A percentile compares a stretch with the other conserved stretches of the same genome.
Evolutionary conservation across 1,284 basidiomycete species (phyloP).

Genomic region (Fistulinella staudtii): DNA sequence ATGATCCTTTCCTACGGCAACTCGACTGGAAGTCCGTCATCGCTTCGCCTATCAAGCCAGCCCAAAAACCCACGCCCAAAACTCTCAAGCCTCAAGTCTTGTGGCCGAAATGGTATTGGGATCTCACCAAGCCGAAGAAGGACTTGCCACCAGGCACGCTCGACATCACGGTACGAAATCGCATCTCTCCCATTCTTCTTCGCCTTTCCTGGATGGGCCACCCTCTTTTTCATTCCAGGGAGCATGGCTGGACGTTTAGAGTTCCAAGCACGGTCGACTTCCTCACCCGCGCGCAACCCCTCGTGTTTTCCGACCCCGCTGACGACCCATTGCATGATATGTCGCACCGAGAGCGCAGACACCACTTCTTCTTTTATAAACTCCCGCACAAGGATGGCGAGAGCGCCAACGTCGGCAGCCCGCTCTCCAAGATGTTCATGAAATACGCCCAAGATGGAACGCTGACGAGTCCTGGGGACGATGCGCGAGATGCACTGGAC

Average conservation of each 20-base stretch:
- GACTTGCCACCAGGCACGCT: conserved; percentile 62
- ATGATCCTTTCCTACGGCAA: conserved; percentile 60
- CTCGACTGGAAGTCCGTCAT: conserved; percentile 55
- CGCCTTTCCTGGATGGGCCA: conserved; percentile 85
- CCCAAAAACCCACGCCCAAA: neutral
- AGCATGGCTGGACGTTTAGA: conserved; percentile 92
- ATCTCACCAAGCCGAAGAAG: conserved; percentile 72
- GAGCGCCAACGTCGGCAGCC: conserved; percentile 89
- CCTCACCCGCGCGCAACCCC: conserved; percentile 31
- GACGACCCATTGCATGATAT: conserved; percentile 55
- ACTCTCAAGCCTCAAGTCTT: conserved; percentile 30
- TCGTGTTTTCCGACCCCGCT: conserved; percentile 58
- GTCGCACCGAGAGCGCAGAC: conserved; percentile 30
- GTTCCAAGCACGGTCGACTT: conserved; percentile 46
- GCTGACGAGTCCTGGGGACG: conserved; percentile 72
- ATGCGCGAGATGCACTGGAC: conserved; percentile 82
- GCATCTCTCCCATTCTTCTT: conserved; percentile 82
- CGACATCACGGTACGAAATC: conserved; percentile 84
- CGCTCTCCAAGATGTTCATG: conserved; percentile 87
- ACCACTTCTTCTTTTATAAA: conserved; percentile 75
- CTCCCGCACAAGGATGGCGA: conserved; percentile 97
- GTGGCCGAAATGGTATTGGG: conserved; percentile 98
- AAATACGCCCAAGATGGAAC: conserved; percentile 85
- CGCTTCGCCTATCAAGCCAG: neutral
- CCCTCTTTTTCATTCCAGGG: conserved; percentile 82